Evolutionary conservation across 495 filamentous ascomycete species (phyloP).

Genomic region (Aspergillus saccharolyticus): DNA sequence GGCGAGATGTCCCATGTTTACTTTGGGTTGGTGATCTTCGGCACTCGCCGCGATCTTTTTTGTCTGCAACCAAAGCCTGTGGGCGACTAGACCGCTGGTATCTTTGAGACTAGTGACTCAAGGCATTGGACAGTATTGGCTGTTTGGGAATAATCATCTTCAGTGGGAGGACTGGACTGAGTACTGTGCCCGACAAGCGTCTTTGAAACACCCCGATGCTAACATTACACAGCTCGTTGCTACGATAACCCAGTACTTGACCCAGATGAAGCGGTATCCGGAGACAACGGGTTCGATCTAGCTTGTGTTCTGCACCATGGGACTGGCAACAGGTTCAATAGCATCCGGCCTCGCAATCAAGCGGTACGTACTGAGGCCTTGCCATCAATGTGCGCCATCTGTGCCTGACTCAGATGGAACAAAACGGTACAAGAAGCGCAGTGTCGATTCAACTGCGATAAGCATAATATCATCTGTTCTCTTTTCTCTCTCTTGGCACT

Average conservation of each 20-base stretch:
- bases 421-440: conserved; percentile 8
- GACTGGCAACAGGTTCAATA: background rate
- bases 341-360: conserved; percentile 7
- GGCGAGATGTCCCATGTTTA: background rate
- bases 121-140: conserved; percentile 7
- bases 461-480: background rate
- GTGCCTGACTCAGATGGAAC: background rate
- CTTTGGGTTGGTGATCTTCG: background rate
- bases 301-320: background rate
- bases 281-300: background rate
- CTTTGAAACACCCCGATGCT: background rate
- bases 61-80: background rate
- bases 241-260: conserved; percentile 6
- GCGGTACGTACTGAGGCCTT: background rate
- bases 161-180: conserved; percentile 1
- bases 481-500: conserved; percentile 7
- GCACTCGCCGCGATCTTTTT: background rate
- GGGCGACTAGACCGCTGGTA: conserved; percentile 4
- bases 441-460: background rate
- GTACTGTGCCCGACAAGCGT: background rate
- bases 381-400: too few relatives aligned
- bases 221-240: background rate
- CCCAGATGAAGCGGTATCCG: background rate
- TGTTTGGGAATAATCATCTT: conserved; percentile 6
- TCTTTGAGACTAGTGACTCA: conserved; percentile 5